Base-by-base conservation (phyloP, 768 basidiomycete genomes). In the Rhodotorula taiwanensis region DNA sequence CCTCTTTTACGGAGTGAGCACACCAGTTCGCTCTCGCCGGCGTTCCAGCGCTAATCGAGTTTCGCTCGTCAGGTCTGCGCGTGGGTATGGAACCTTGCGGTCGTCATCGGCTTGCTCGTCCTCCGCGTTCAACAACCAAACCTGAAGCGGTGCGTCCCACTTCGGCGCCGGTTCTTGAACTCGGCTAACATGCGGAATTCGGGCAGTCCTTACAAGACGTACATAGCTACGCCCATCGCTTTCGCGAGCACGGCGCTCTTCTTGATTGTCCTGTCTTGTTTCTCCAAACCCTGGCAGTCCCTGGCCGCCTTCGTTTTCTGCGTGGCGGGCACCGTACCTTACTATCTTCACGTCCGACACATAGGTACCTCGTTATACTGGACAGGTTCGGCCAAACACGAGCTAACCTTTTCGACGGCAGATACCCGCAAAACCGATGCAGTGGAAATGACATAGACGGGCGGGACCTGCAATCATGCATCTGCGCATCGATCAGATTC, bases 171-270 rank as follows among this genome's bases (percentile, higher is more conserved):
- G 36, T 16, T 50, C 34, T 21, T 39, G 15, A 25, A 25, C 39
- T 20, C n/a, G 3, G 2, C 31, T 16, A 15, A 0, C 2, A 9
- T 7, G 5, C 23, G 7, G 18, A 4, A 11, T 41, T 30, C 23
- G 10, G 5, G 15, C 63, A 88, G 92, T 60, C 94, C 94, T 3
- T 98, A 98, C 74, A 88, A 83, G 72, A 88, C 90, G 9, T 95
- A 86, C 85, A 86, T 95, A 39, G 81, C 83, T 42, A 97, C 94
- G 0, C 94, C 94, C 3, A 78, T 97, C 34, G 83, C 80, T 8
- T 98, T 98, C 76, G 94, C 91, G 71, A 85, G 81, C 36, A 89
- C 92, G 16, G 89, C 91, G 5, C 78, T 91, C 54, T 93, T 93
- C 77, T 79, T 98, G 55, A 79, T 99, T 15, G 87, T 86, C 71